Evolutionary conservation across 1,139 yeast genomes (phyloP).

Genomic region (Suhomyces wounanorum): DNA sequence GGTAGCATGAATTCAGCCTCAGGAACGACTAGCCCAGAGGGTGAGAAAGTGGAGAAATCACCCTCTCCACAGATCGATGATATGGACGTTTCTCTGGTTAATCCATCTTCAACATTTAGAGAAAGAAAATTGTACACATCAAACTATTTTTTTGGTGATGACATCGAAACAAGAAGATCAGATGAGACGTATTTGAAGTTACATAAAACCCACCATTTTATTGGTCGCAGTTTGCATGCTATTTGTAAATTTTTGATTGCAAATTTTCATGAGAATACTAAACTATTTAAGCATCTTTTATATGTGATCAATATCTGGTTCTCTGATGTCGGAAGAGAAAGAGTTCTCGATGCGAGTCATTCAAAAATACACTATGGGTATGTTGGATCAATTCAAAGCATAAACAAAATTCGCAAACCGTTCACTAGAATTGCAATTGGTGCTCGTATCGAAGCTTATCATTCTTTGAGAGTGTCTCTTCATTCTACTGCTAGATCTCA

Average conservation of each 20-base stretch:
- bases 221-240: conserved; percentile 71
- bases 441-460: conserved; percentile 74
- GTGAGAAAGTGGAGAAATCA: conserved; percentile 7
- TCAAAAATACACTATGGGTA: conserved; percentile 41
- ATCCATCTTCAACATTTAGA: conserved; percentile 55
- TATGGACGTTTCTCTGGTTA: conserved; percentile 45
- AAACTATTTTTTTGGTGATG: conserved; percentile 58
- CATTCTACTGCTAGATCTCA: conserved; percentile 78
- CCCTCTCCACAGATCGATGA: conserved; percentile 45
- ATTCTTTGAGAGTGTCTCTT: conserved; percentile 70
- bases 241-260: conserved; percentile 52
- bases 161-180: conserved; percentile 45
- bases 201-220: conserved; percentile 59
- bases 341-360: conserved; percentile 59
- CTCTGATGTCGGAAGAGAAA: conserved; percentile 78
- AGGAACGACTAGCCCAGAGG: conserved; percentile 3
- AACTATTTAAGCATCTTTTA: conserved; percentile 63
- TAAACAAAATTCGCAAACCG: conserved; percentile 61
- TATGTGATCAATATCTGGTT: conserved; percentile 79
- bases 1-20: not conserved
- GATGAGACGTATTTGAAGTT: conserved; percentile 59
- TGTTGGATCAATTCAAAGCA: conserved; percentile 38
- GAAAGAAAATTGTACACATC: conserved; percentile 62
- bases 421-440: conserved; percentile 79
- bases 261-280: conserved; percentile 67